A percentile compares a stretch with the other conserved stretches of the same genome.
Evolutionary conservation across 495 filamentous ascomycete species (phyloP).

Genomic region (Penicillium ucsense): DNA sequence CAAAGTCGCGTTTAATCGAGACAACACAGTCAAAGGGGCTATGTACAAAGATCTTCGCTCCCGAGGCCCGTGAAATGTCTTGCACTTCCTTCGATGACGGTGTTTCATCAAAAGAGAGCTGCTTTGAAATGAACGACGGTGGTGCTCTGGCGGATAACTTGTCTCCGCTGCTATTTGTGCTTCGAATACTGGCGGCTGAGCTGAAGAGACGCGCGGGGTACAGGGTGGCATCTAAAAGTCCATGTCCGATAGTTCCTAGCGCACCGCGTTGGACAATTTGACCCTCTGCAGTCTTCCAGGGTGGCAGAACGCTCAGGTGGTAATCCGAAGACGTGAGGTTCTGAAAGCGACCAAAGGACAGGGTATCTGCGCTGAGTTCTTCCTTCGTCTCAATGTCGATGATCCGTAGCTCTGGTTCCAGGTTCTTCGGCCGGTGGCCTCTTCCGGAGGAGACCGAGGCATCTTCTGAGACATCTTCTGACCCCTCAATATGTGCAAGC

Average conservation of each 20-base stretch:
- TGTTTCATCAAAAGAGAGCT: slow-evolving; percentile 17
- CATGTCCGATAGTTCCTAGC: slow-evolving; percentile 53
- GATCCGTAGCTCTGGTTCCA: slow-evolving; percentile 79
- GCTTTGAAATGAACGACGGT: slow-evolving; percentile 32
- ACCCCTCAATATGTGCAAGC: slow-evolving; percentile 75
- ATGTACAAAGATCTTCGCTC: slow-evolving; percentile 89
- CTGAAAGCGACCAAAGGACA: slow-evolving; percentile 77
- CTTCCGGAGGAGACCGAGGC: slow-evolving; percentile 35
- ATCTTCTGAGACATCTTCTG: slow-evolving; percentile 39
- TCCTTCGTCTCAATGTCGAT: slow-evolving; percentile 78
- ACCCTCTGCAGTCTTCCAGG: slow-evolving; percentile 48
- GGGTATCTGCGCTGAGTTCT: slow-evolving; percentile 68
- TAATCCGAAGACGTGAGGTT: slow-evolving; percentile 85
- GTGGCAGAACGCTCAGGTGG: slow-evolving; percentile 74
- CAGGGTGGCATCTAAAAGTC: slow-evolving; percentile 70
- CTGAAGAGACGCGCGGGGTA: slow-evolving; percentile 78
- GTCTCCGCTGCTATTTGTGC: slow-evolving; percentile 54
- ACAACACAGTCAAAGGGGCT: slow-evolving; percentile 93
- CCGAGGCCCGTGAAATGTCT: slow-evolving; percentile 45
- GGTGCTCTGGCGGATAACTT: slow-evolving; percentile 36
- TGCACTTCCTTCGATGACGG: slow-evolving; percentile 29
- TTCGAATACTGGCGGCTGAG: slow-evolving; percentile 74
- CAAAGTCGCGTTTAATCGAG: slow-evolving; percentile 71
- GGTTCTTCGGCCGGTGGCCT: slow-evolving; percentile 59
- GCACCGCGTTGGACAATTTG: slow-evolving; percentile 54